These are phyloP conservation scores for Millerozyma miso DNA, from an alignment of 805 yeast genomes.

Conservation along the genomic window DNA sequence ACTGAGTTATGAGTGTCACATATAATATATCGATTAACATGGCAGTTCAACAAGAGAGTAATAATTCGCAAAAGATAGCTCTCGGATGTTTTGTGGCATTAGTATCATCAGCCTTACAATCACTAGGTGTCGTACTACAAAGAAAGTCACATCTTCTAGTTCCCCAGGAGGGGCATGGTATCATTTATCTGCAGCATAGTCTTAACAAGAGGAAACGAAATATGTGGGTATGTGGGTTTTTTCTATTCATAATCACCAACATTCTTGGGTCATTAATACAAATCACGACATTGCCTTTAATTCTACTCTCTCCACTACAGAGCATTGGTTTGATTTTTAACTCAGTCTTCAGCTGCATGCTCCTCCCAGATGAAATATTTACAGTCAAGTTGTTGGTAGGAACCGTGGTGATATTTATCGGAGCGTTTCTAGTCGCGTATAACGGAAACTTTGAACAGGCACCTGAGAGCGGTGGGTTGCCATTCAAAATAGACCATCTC, in stretches of 20 bases:
- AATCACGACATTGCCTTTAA: conserved; percentile 76
- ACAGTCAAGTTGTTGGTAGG: conserved; percentile 56
- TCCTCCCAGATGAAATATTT: conserved; percentile 66
- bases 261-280: conserved; percentile 79
- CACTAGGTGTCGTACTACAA: conserved; percentile 78
- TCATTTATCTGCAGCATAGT: conserved; percentile 27
- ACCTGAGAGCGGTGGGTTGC: conserved; percentile 19
- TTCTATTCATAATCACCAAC: conserved; percentile 67
- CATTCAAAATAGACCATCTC: conserved; percentile 38
- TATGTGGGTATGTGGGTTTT: conserved; percentile 73
- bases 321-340: conserved; percentile 88
- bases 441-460: conserved; percentile 51
- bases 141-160: conserved; percentile 61
- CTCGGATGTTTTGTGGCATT: conserved; percentile 70
- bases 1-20: not conserved
- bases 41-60: not conserved
- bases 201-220: conserved; percentile 41
- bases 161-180: conserved; percentile 8
- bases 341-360: conserved; percentile 60
- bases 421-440: conserved; percentile 75
- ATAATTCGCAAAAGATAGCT: conserved; percentile 7
- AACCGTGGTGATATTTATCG: conserved; percentile 62
- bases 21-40: not conserved
- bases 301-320: conserved; percentile 76
- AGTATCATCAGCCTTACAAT: conserved; percentile 71